Conservation (phyloP, 768 basidiomycete genomes). For the Rhodocollybia butyracea region DNA sequence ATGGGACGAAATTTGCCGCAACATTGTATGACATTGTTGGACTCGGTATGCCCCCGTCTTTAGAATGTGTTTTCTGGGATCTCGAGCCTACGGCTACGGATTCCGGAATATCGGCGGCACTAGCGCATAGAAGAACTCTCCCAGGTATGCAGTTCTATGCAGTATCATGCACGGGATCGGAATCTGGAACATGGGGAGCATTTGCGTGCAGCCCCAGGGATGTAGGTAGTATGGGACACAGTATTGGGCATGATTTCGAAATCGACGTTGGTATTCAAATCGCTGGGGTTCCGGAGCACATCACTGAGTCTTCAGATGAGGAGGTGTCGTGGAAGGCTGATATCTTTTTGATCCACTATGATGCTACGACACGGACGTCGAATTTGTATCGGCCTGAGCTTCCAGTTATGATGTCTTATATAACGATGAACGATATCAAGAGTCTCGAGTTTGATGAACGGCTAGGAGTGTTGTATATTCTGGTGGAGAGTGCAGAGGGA, state of each 20-base stretch:
- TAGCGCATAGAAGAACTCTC: not conserved
- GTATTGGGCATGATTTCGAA: not conserved
- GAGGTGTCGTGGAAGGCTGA: not conserved
- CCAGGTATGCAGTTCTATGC: not conserved
- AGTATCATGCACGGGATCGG: not conserved
- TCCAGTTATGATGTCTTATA: not conserved
- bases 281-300: not conserved
- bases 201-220: not conserved
- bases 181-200: constrained; percentile 1
- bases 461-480: not conserved
- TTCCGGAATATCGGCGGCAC: not conserved
- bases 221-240: too few species aligned
- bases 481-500: not conserved
- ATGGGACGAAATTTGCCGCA: not conserved
- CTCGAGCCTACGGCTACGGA: not conserved
- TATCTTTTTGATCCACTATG: constrained; percentile 1
- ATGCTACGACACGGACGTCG: not conserved
- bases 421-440: not conserved
- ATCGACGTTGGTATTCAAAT: not conserved
- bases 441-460: not conserved
- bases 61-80: constrained; percentile 1
- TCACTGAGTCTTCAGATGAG: not conserved
- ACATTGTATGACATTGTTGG: not conserved
- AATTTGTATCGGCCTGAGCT: not conserved
- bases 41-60: not conserved